These are phyloP conservation scores for Dothiorella sarmentorum DNA, from an alignment of 2,329 filamentous ascomycete species.

Conservation along the genomic window DNA sequence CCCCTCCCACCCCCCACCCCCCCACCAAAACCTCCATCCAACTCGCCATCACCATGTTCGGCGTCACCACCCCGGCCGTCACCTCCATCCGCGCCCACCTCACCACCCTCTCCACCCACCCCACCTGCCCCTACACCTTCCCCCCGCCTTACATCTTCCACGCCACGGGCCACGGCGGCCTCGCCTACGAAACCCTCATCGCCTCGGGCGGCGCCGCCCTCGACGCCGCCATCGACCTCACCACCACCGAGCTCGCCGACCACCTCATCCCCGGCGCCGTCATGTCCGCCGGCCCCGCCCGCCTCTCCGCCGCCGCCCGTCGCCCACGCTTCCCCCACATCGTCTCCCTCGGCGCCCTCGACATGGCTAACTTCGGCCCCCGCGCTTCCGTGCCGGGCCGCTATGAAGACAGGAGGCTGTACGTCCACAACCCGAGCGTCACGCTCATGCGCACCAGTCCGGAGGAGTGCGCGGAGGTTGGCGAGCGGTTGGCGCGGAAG, in stretches of 20 bases:
- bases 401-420: slow-evolving; percentile 51
- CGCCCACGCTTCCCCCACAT: slow-evolving; percentile 56
- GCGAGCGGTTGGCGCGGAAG: slow-evolving; percentile 54
- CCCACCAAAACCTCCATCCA: slow-evolving; percentile 38
- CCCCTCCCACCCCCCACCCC: neutral
- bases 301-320: slow-evolving; percentile 57
- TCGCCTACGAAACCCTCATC: slow-evolving; percentile 65
- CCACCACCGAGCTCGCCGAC: slow-evolving; percentile 67
- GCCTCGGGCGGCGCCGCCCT: slow-evolving; percentile 54
- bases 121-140: slow-evolving; percentile 34
- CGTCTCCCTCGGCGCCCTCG: slow-evolving; percentile 47
- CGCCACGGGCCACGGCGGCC: slow-evolving; percentile 65
- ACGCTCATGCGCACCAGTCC: slow-evolving; percentile 63
- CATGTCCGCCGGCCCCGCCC: slow-evolving; percentile 55
- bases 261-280: slow-evolving; percentile 58
- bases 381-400: slow-evolving; percentile 53
- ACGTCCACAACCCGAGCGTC: slow-evolving; percentile 63
- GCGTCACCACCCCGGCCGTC: slow-evolving; percentile 66
- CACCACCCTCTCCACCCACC: slow-evolving; percentile 27
- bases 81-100: slow-evolving; percentile 55
- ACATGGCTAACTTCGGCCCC: slow-evolving; percentile 60
- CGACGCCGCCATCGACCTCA: slow-evolving; percentile 67
- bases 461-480: slow-evolving; percentile 57
- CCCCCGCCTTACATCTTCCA: slow-evolving; percentile 64
- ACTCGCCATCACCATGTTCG: slow-evolving; percentile 70